Conservation (phyloP, 1,284 basidiomycete genomes). For the Malassezia nana region DNA sequence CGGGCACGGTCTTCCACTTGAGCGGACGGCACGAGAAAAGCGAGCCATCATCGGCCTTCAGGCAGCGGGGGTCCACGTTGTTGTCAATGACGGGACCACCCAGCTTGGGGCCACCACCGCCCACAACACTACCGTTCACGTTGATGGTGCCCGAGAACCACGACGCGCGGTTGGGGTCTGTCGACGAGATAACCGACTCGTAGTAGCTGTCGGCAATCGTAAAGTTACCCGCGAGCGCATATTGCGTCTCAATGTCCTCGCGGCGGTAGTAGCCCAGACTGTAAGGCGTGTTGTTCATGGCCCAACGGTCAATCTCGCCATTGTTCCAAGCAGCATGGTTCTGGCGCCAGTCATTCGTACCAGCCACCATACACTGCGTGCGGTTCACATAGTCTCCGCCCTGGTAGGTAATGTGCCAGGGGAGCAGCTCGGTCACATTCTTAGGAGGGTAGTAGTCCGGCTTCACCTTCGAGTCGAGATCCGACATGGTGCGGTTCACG, state of each 20-base stretch:
- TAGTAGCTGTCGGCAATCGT: slow-evolving; percentile 33
- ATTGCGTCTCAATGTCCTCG: slow-evolving; percentile 33
- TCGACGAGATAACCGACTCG: slow-evolving; percentile 30
- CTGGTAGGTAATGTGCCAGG: slow-evolving; percentile 33
- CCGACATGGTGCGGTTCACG: slow-evolving; percentile 2
- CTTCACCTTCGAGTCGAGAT: not conserved
- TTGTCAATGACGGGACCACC: slow-evolving; percentile 25
- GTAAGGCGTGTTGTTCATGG: slow-evolving; percentile 27
- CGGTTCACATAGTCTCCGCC: slow-evolving; percentile 28
- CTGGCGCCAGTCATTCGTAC: slow-evolving; percentile 29
- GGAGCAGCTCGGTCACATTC: slow-evolving; percentile 23
- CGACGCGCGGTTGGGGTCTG: slow-evolving; percentile 28
- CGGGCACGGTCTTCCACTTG: slow-evolving; percentile 33
- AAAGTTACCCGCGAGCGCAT: slow-evolving; percentile 31
- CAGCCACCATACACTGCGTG: slow-evolving; percentile 33
- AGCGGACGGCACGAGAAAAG: slow-evolving; percentile 24
- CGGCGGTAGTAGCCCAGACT: slow-evolving; percentile 32
- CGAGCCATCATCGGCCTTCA: slow-evolving; percentile 13
- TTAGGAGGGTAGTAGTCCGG: slow-evolving; percentile 4
- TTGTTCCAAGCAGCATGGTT: slow-evolving; percentile 36
- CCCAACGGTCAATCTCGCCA: slow-evolving; percentile 33
- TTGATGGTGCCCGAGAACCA: slow-evolving; percentile 25
- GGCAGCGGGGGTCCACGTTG: slow-evolving; percentile 14
- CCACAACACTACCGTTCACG: slow-evolving; percentile 9
- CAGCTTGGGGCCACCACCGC: slow-evolving; percentile 10